Conservation (phyloP, 2,329 filamentous ascomycete genomes). For the Xylariaceae sp. region DNA sequence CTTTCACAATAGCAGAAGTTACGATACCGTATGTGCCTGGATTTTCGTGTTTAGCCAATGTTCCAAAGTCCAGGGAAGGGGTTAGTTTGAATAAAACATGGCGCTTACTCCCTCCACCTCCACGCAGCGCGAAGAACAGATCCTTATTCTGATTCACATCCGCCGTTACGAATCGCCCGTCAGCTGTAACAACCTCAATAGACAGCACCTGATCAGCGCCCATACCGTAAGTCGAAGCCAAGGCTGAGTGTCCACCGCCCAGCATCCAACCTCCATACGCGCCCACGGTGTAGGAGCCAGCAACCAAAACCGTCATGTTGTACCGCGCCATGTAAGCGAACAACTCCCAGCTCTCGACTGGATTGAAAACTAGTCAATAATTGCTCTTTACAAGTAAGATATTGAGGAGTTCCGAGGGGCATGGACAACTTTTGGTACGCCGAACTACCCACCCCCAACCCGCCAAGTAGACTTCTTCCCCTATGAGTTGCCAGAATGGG, state of each 20-base stretch:
- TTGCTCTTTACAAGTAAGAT: no score
- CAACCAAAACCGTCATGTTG: slow-evolving; percentile 43
- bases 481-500: no score
- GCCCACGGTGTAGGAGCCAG: slow-evolving; percentile 44
- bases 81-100: not conserved
- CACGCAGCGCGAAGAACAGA: slow-evolving; percentile 62
- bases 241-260: slow-evolving; percentile 56
- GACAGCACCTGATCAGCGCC: slow-evolving; percentile 58
- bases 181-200: slow-evolving; percentile 53
- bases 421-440: no score
- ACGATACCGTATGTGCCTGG: slow-evolving; percentile 41
- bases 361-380: no score
- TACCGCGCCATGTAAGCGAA: slow-evolving; percentile 37
- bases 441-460: no score
- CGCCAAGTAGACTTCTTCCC: no score
- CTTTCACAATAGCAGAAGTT: slow-evolving; percentile 41
- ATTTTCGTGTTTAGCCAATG: not conserved
- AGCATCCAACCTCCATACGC: slow-evolving; percentile 58
- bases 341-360: slow-evolving; percentile 45
- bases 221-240: slow-evolving; percentile 54
- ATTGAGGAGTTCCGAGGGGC: no score
- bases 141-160: slow-evolving; percentile 54
- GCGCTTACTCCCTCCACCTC: slow-evolving; percentile 52
- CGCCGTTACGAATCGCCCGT: slow-evolving; percentile 53
- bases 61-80: not conserved